phyloP scores from a whole-genome alignment of 2,329 filamentous ascomycete species.

The Colletotrichum camelliae region DNA sequence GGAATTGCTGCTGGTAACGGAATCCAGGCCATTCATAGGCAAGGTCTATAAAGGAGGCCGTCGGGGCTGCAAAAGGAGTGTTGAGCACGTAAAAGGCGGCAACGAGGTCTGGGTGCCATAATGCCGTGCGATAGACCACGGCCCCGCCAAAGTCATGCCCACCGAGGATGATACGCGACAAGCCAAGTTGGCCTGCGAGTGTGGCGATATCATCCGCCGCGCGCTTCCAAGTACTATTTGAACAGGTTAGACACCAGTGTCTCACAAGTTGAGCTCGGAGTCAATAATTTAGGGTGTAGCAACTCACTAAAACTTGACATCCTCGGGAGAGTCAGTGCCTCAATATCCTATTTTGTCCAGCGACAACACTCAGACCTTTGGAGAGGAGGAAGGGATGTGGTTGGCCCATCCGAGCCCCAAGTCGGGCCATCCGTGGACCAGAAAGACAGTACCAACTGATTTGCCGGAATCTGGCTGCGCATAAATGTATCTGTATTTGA shows the following conservation, averaged over 20 bases:
- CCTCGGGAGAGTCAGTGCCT: slow-evolving; percentile 65
- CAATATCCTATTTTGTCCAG: slow-evolving; percentile 81
- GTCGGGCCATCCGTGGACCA: slow-evolving; percentile 75
- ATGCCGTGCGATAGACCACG: slow-evolving; percentile 71
- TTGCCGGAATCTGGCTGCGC: slow-evolving; percentile 43
- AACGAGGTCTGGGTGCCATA: slow-evolving; percentile 72
- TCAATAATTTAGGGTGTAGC: not conserved
- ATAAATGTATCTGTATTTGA: slow-evolving; percentile 67
- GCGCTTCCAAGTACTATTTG: slow-evolving; percentile 69
- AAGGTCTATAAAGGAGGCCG: slow-evolving; percentile 53
- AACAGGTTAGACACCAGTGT: slow-evolving; percentile 36
- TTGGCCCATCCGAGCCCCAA: slow-evolving; percentile 78
- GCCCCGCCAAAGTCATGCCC: slow-evolving; percentile 86
- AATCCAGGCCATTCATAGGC: slow-evolving; percentile 69
- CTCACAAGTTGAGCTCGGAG: not conserved
- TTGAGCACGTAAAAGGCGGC: slow-evolving; percentile 75
- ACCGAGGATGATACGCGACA: slow-evolving; percentile 69
- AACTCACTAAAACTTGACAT: slow-evolving; percentile 3
- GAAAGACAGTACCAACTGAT: slow-evolving; percentile 45
- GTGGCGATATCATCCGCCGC: slow-evolving; percentile 73
- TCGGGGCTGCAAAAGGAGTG: slow-evolving; percentile 69
- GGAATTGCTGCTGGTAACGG: slow-evolving; percentile 77
- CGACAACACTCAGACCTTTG: slow-evolving; percentile 73
- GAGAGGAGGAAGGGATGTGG: slow-evolving; percentile 74
- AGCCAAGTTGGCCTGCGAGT: slow-evolving; percentile 59